These are phyloP conservation scores for Rhynchosporium secalis DNA, from an alignment of 2,329 filamentous ascomycete species.

Conservation along the genomic window DNA sequence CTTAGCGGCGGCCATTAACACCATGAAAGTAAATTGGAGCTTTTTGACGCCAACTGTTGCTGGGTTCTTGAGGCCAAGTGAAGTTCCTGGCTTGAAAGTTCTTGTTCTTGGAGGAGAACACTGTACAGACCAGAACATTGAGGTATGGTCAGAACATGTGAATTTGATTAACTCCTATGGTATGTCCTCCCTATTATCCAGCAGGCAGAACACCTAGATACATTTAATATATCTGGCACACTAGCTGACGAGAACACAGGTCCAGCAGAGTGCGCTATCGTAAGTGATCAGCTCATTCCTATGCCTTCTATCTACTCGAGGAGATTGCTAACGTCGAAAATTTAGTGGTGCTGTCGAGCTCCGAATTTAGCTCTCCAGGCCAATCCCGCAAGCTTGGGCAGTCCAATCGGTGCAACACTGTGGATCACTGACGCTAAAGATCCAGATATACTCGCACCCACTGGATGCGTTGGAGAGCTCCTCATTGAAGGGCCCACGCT, in stretches of 20 bases:
- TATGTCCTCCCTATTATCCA: not conserved
- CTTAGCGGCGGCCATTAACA: constrained; percentile 23
- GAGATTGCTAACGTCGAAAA: not conserved
- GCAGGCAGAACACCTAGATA: not conserved
- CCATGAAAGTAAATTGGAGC: constrained; percentile 25
- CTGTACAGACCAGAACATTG: constrained; percentile 49
- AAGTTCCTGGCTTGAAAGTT: constrained; percentile 31
- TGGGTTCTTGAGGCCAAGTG: constrained; percentile 39
- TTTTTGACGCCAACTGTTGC: constrained; percentile 30
- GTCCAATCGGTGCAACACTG: constrained; percentile 11
- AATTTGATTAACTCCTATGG: constrained; percentile 42
- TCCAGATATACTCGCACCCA: constrained; percentile 39
- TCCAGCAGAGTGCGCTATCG: constrained; percentile 9
- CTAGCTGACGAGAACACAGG: not conserved
- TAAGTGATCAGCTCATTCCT: not conserved
- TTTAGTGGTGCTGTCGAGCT: constrained; percentile 11
- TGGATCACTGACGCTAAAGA: constrained; percentile 46
- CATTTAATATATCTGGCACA: not conserved
- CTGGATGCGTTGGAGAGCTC: constrained; percentile 43
- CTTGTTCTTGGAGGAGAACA: constrained; percentile 30
- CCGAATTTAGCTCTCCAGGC: not conserved
- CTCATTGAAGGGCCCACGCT: constrained; percentile 43
- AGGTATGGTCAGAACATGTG: constrained; percentile 41
- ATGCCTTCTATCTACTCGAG: no score
- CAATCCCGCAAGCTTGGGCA: constrained; percentile 6